Percentiles rank a stretch among this genome's conserved stretches.
These are phyloP conservation scores for Podosphaera xanthii DNA, from an alignment of 2,329 filamentous ascomycete species.

Conservation along the genomic window DNA sequence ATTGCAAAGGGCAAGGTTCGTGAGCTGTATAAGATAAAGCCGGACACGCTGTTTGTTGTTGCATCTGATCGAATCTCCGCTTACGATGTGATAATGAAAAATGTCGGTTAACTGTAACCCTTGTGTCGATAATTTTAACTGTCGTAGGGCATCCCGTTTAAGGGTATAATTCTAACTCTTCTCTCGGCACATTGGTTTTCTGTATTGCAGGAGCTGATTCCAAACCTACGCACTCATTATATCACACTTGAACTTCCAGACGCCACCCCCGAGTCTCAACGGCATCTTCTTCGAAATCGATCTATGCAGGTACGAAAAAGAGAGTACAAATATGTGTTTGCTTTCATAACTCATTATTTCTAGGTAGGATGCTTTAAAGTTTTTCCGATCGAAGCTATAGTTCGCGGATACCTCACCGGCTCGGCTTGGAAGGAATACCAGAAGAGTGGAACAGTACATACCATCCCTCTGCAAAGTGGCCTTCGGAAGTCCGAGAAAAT, in stretches of 20 bases:
- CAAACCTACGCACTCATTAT: conserved; percentile 38
- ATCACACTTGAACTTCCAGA: conserved; percentile 32
- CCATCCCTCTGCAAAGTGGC: conserved; percentile 32
- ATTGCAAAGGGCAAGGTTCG: conserved; percentile 42
- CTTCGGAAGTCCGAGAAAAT: conserved; percentile 39
- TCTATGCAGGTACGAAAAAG: conserved; percentile 33
- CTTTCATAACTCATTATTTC: too few species aligned
- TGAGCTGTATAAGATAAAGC: conserved; percentile 53
- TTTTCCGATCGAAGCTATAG: conserved; percentile 47
- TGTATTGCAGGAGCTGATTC: conserved; percentile 31
- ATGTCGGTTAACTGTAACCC: conserved; percentile 33
- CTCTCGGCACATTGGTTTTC: conserved; percentile 48
- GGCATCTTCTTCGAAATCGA: conserved; percentile 24
- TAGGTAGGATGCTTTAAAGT: conserved; percentile 29
- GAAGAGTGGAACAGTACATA: conserved; percentile 39
- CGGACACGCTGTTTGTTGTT: conserved; percentile 54
- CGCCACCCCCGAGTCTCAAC: conserved; percentile 21
- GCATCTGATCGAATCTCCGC: conserved; percentile 83
- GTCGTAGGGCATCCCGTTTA: conserved; percentile 39
- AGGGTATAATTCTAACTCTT: conserved; percentile 43
- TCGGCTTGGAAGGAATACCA: conserved; percentile 48
- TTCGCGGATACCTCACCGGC: conserved; percentile 53
- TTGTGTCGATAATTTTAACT: conserved; percentile 19
- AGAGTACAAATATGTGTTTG: too few species aligned
- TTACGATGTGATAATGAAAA: conserved; percentile 77